Conservation (phyloP, 139 green algal species). For the Volvox africanus region DNA sequence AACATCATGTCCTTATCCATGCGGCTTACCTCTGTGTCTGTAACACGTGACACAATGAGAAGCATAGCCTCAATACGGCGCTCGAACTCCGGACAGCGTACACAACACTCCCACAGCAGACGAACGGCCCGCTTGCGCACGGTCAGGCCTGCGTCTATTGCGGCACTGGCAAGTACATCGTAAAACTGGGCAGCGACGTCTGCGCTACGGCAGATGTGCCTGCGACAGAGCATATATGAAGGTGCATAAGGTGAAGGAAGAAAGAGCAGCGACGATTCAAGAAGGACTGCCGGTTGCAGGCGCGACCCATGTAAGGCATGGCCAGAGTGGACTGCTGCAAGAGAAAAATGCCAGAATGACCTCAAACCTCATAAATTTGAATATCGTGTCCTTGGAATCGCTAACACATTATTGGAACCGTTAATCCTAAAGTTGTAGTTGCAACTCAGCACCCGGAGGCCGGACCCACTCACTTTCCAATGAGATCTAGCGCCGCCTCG, state of each 20-base stretch:
- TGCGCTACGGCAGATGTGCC: conserved; percentile 50
- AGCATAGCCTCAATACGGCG: conserved; percentile 67
- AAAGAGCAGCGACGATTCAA: too few relatives aligned
- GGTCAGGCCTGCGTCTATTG: conserved; percentile 76
- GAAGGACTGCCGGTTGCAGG: too few relatives aligned
- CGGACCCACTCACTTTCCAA: conserved; percentile 68
- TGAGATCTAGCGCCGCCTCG: conserved; percentile 87
- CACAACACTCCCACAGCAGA: conserved; percentile 87
- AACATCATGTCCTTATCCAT: not conserved
- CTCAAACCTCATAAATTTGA: too few relatives aligned
- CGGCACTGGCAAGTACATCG: conserved; percentile 69
- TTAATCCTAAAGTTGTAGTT: too few relatives aligned
- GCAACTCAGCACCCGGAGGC: not conserved
- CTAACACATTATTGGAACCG: too few relatives aligned
- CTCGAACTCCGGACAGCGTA: conserved; percentile 57
- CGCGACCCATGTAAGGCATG: too few relatives aligned
- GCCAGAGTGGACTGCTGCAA: too few relatives aligned
- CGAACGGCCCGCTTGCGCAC: conserved; percentile 88
- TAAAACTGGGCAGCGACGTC: conserved; percentile 84
- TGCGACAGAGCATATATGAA: not conserved
- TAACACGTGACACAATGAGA: conserved; percentile 64
- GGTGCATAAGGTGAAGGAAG: too few relatives aligned
- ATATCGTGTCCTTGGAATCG: too few relatives aligned
- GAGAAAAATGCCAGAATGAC: too few relatives aligned
- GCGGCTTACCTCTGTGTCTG: conserved; percentile 22